These are phyloP conservation scores for Solanum pimpinellifolium DNA, from an alignment of 257 asterid species.

Conservation along the genomic window DNA sequence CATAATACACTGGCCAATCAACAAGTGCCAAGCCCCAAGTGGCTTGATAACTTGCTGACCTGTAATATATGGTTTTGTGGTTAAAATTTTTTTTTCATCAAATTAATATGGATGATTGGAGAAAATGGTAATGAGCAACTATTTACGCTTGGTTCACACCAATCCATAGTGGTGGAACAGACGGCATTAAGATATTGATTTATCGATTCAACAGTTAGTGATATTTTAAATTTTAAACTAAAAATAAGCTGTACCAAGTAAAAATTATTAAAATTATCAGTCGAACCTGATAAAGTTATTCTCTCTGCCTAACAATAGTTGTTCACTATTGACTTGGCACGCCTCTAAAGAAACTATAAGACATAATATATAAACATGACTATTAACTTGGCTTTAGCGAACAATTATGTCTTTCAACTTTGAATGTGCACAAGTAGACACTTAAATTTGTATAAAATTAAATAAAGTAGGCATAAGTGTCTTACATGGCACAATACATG, in stretches of 20 bases:
- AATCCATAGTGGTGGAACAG: not conserved
- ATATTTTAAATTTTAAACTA: not conserved
- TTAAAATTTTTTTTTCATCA: not conserved
- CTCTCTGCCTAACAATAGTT: no score
- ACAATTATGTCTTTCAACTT: no score
- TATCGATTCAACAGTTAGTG: not conserved
- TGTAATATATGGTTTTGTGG: not conserved
- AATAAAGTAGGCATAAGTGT: no score
- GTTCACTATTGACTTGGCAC: no score
- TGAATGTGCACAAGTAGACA: no score
- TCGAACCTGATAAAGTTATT: not conserved
- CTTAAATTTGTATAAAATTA: no score
- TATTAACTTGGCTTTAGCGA: no score
- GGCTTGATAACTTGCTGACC: slow-evolving; percentile 26
- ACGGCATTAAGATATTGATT: no score
- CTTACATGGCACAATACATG: no score
- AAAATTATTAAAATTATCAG: not conserved
- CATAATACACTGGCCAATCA: slow-evolving; percentile 19
- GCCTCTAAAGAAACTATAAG: no score
- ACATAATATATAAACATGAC: no score
- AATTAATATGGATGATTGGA: not conserved
- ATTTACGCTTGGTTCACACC: not conserved
- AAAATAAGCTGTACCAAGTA: not conserved
- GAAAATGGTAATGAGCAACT: not conserved
- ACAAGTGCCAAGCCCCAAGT: slow-evolving; percentile 4